Conservation (phyloP, 345 rosid species). For the Erucastrum elatum region DNA sequence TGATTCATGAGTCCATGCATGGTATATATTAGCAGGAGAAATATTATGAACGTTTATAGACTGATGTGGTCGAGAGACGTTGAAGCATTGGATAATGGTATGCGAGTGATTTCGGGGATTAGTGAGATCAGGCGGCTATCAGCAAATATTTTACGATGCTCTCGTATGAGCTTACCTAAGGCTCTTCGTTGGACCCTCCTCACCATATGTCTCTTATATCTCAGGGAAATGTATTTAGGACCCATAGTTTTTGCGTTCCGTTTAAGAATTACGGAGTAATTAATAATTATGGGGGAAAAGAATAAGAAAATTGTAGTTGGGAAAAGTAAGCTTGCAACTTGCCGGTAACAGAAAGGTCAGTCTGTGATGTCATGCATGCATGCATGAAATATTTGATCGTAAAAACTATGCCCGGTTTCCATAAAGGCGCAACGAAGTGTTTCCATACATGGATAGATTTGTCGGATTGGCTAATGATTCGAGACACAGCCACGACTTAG, state of each 20-base stretch:
- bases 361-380: background rate
- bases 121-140: conserved; percentile 6
- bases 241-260: background rate
- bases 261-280: background rate
- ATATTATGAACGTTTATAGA: background rate
- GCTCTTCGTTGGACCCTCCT: background rate
- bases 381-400: background rate
- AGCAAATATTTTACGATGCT: background rate
- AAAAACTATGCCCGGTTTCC: background rate
- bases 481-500: no score
- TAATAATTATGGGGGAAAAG: background rate
- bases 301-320: background rate
- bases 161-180: conserved; percentile 10
- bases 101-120: conserved; percentile 21
- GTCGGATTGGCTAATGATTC: no score
- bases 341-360: background rate
- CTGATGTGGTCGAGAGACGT: background rate
- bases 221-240: background rate
- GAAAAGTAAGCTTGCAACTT: background rate
- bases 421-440: background rate
- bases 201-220: background rate
- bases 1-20: background rate
- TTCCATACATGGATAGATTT: no score
- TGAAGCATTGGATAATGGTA: background rate
- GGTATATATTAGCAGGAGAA: background rate